Conservation (phyloP, 805 yeast genomes). For the Schwanniomyces vanrijiae region DNA sequence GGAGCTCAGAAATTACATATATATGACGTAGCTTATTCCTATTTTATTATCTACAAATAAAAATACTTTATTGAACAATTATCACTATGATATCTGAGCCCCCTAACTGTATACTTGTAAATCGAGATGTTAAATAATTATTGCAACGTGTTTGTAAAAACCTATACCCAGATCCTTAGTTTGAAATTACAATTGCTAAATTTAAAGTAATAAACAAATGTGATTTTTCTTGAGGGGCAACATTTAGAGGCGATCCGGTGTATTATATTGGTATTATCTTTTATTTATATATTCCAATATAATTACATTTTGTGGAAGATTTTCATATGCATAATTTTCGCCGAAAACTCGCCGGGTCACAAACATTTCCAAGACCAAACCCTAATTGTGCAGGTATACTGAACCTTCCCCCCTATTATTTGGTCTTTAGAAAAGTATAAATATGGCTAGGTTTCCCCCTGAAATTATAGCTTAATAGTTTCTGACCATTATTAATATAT, state of each 20-base stretch:
- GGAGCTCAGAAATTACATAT: no score
- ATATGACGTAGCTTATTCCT: no score
- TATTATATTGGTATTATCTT: neutral
- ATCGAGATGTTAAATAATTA: no score
- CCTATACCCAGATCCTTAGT: no score
- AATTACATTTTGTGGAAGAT: neutral
- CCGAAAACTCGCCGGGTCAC: conserved; percentile 27
- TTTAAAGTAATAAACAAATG: neutral
- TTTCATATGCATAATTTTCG: conserved; percentile 13
- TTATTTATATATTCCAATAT: neutral
- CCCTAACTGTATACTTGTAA: no score
- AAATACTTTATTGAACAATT: no score
- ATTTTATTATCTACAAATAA: no score
- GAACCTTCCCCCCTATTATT: neutral
- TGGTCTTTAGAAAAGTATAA: neutral
- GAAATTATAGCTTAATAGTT: neutral
- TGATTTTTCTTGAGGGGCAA: neutral
- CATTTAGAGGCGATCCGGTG: neutral
- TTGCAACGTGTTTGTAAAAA: no score
- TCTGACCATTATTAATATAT: neutral
- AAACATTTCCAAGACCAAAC: neutral
- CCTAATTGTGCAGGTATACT: neutral
- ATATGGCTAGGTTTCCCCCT: neutral
- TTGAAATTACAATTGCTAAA: no score
- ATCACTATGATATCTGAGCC: no score